Percentiles rank a stretch among this genome's conserved stretches.
Conservation (phyloP, 306 rosid genomes). For the Spatholobus suberectus region DNA sequence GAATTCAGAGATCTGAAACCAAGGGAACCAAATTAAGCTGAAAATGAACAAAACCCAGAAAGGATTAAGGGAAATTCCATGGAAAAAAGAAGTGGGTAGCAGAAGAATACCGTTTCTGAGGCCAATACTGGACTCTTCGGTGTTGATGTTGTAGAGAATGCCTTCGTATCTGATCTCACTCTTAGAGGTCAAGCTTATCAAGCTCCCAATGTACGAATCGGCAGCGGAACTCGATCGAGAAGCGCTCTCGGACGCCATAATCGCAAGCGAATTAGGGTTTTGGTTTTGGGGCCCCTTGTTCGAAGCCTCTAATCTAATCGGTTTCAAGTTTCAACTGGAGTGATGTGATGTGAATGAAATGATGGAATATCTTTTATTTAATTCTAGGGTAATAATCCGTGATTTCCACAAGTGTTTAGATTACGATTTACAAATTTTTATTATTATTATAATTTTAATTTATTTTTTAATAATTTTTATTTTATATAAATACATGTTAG, state of each 20-base stretch:
- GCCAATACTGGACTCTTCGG: constrained; percentile 82
- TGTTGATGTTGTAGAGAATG: constrained; percentile 69
- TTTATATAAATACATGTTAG: no score
- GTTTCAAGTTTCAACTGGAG: background rate
- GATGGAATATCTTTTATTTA: background rate
- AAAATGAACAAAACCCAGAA: constrained; percentile 2
- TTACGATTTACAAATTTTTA: no score
- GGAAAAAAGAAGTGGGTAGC: background rate
- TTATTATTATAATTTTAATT: no score
- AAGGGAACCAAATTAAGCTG: constrained; percentile 11
- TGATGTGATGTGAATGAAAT: background rate
- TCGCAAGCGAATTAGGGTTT: constrained; percentile 59
- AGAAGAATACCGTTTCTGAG: constrained; percentile 62
- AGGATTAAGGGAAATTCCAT: background rate
- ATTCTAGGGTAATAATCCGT: no score
- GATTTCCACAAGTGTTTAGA: no score
- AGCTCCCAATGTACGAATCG: constrained; percentile 79
- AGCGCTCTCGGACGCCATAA: constrained; percentile 70
- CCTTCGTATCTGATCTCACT: constrained; percentile 92
- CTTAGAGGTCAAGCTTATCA: constrained; percentile 85
- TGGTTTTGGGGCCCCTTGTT: constrained; percentile 21
- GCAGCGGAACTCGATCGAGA: constrained; percentile 73
- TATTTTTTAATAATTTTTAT: no score
- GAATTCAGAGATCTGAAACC: constrained; percentile 31
- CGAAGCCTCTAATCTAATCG: constrained; percentile 35